Evolutionary conservation across 1,284 basidiomycete species (phyloP), one percentile per base, ranked within the genome.

Genomic region (Trametes pubescens): DNA sequence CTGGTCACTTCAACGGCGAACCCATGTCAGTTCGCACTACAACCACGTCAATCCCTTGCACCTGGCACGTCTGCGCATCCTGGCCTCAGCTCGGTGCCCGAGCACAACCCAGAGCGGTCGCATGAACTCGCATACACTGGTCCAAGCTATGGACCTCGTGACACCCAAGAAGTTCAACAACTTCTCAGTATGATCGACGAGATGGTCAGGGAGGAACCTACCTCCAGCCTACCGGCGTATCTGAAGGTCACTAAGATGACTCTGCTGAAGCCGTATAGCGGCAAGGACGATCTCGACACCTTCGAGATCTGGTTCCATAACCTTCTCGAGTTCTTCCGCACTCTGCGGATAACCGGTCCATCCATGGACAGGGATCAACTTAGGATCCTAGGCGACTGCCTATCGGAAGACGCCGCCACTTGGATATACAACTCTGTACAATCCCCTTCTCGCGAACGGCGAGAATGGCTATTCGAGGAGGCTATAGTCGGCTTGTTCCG

Each of bases 271-370:
- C 16, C 22, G 22, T 55, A 44, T 38, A 11, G 16, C 1, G 53
- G 53, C 37, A 55, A 43, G 24, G 38, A 55, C 24, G 29, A 55
- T 24, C 18, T 32, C 14, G 34, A 55, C n/a, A 22, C 40, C 4
- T 55, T 55, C 40, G 53, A 55, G 32, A 32, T 55, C n/a, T 55
- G 53, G 53, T 21, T 55, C 10, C 40, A 44, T 18, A 46, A 44
- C 16, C 14, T 55, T 4, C 53, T 55, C 5, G 53, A 55, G 22
- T 55, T 29, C 24, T 44, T 38, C 35, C 13, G 16, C 7, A 54
- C 37, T 0, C 24, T 54, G 21, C 35, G 35, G 24, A 44, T 54
- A 24, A 54, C 52, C 18, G 37, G 52, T 26, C 52, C 37, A 22
- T 24, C 21, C 10, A 16, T 54, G 37, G 52, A 54, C 37, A 2